These are phyloP conservation scores for Excoecaria agallocha DNA, from an alignment of 345 rosid genomes.

Conservation along the genomic window DNA sequence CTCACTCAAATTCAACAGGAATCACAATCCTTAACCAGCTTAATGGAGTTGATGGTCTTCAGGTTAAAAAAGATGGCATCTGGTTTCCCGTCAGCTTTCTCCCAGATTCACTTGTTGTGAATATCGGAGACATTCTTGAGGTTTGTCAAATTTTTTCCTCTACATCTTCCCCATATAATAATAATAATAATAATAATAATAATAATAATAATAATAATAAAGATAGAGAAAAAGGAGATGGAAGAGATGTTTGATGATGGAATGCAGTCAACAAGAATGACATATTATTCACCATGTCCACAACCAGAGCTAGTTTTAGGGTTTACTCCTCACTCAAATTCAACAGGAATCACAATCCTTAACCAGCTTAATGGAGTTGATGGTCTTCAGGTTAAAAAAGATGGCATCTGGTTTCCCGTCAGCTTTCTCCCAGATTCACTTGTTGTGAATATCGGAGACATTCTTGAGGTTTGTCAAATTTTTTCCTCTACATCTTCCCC, in stretches of 20 bases:
- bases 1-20: constrained; percentile 24
- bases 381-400: constrained; percentile 21
- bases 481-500: no score
- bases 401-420: constrained; percentile 24
- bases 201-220: no score
- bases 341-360: constrained; percentile 23
- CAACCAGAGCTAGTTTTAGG: constrained; percentile 20
- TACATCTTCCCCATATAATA: no score
- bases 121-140: constrained; percentile 30
- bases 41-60: constrained; percentile 26
- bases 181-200: no score
- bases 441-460: constrained; percentile 28
- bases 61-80: constrained; percentile 18
- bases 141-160: neutral
- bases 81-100: constrained; percentile 25
- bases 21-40: constrained; percentile 28
- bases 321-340: constrained; percentile 23
- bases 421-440: constrained; percentile 19
- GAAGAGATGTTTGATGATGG: constrained; percentile 40
- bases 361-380: constrained; percentile 28
- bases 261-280: constrained; percentile 33
- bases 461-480: constrained; percentile 20
- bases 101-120: constrained; percentile 22
- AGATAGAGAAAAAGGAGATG: constrained; percentile 22
- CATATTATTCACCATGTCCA: constrained; percentile 28